Evolutionary conservation across 73 alveolate species (phyloP).

Genomic region (Blepharisma japonicum): DNA sequence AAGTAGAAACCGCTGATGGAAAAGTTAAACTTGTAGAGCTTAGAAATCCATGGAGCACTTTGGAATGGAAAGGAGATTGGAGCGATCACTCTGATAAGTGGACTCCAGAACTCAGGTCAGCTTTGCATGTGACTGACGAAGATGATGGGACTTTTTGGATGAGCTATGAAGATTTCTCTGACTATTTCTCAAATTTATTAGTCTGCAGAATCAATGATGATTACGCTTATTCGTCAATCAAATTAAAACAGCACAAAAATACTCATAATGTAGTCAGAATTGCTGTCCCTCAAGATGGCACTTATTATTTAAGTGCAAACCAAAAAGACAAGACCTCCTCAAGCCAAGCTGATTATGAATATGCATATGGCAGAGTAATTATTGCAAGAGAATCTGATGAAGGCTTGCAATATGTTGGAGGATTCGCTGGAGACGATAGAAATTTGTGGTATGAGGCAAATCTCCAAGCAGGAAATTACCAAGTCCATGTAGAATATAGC

Average conservation of each 20-base stretch:
- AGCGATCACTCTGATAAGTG: constrained; percentile 77
- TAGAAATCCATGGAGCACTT: constrained; percentile 96
- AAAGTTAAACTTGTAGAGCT: constrained; percentile 70
- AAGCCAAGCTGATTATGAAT: constrained; percentile 67
- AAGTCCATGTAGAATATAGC: constrained; percentile 78
- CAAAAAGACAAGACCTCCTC: constrained; percentile 57
- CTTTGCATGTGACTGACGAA: constrained; percentile 54
- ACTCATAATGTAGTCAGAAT: constrained; percentile 46
- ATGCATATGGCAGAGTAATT: constrained; percentile 53
- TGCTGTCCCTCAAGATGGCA: constrained; percentile 44
- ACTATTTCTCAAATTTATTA: constrained; percentile 62
- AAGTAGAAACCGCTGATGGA: constrained; percentile 58
- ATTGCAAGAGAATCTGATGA: constrained; percentile 39
- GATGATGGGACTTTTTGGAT: constrained; percentile 91
- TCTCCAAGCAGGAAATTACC: constrained; percentile 80
- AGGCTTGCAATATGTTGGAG: constrained; percentile 65
- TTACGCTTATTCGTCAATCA: constrained; percentile 51
- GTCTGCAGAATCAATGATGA: constrained; percentile 58
- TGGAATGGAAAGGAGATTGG: constrained; percentile 97
- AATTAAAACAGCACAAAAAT: constrained; percentile 50
- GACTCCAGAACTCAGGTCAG: constrained; percentile 87
- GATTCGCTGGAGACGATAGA: constrained; percentile 80
- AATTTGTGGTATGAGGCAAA: constrained; percentile 73
- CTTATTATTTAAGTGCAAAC: constrained; percentile 26
- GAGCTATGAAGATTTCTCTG: constrained; percentile 79